Evolutionary conservation across 371 early-diverging fungal species (phyloP).

Genomic region (Mortierella sp.): DNA sequence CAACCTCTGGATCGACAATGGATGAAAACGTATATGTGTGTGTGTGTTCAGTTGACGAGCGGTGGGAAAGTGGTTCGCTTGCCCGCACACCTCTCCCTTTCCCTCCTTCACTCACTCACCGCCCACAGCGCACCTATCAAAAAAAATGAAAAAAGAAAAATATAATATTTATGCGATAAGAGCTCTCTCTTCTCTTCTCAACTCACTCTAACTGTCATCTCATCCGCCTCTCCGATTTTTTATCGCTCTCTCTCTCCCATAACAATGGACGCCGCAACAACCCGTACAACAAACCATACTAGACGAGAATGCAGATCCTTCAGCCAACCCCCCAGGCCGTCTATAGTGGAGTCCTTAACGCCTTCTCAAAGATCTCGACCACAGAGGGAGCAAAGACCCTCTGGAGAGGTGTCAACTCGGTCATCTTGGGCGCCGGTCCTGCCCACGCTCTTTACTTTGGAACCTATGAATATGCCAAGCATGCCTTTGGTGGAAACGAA

Average conservation of each 20-base stretch:
- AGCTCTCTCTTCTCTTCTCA: neutral
- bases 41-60: neutral
- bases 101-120: no score
- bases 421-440: constrained; percentile 95
- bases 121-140: neutral
- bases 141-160: neutral
- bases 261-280: neutral
- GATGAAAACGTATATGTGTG: neutral
- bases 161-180: neutral
- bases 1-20: neutral
- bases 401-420: constrained; percentile 95
- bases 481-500: constrained; percentile 70
- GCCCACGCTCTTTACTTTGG: constrained; percentile 97
- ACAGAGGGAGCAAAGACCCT: constrained; percentile 82
- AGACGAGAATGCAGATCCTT: constrained; percentile 94
- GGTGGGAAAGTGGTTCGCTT: neutral
- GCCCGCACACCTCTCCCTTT: neutral
- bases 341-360: constrained; percentile 73
- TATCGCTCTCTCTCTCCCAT: neutral
- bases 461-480: constrained; percentile 93
- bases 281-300: neutral
- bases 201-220: constrained; percentile 1
- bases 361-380: constrained; percentile 72
- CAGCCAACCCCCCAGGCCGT: constrained; percentile 67
- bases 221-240: neutral